phyloP scores from a whole-genome alignment of 371 early-diverging fungal species.

The Mucor saturninus region DNA sequence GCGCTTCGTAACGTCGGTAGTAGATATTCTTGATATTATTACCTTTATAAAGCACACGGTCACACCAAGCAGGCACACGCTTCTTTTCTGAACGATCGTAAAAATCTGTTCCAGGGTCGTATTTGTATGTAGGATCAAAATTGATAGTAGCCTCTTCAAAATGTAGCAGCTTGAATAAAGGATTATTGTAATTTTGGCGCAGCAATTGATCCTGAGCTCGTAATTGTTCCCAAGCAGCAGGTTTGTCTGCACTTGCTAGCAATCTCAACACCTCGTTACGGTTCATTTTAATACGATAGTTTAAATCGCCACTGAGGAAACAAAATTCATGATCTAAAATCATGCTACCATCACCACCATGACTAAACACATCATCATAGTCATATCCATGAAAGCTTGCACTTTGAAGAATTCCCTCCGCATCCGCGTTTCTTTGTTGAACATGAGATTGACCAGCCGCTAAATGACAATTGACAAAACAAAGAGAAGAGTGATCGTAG shows the following conservation, averaged over 20 bases:
- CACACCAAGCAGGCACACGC: conserved; percentile 88
- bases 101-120: conserved; percentile 70
- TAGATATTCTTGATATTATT: conserved; percentile 40
- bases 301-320: conserved; percentile 83
- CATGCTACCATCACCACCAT: conserved; percentile 58
- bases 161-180: conserved; percentile 62
- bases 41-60: conserved; percentile 70
- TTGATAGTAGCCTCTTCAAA: conserved; percentile 72
- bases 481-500: conserved; percentile 77
- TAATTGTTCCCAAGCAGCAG: conserved; percentile 35
- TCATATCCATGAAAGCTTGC: conserved; percentile 50
- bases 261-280: conserved; percentile 64
- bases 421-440: conserved; percentile 76
- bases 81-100: conserved; percentile 87
- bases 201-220: conserved; percentile 72
- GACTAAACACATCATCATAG: conserved; percentile 31
- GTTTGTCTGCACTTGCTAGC: conserved; percentile 40
- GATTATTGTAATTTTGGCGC: conserved; percentile 58
- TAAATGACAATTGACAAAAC: conserved; percentile 87
- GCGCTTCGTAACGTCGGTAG: conserved; percentile 63
- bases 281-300: conserved; percentile 78
- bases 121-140: conserved; percentile 93
- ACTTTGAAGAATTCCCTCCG: conserved; percentile 71
- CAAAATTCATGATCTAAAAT: conserved; percentile 82
- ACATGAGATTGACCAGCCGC: conserved; percentile 83